Evolutionary conservation across 2,329 filamentous ascomycete species (phyloP).

Genomic region (Monilinia aucupariae): DNA sequence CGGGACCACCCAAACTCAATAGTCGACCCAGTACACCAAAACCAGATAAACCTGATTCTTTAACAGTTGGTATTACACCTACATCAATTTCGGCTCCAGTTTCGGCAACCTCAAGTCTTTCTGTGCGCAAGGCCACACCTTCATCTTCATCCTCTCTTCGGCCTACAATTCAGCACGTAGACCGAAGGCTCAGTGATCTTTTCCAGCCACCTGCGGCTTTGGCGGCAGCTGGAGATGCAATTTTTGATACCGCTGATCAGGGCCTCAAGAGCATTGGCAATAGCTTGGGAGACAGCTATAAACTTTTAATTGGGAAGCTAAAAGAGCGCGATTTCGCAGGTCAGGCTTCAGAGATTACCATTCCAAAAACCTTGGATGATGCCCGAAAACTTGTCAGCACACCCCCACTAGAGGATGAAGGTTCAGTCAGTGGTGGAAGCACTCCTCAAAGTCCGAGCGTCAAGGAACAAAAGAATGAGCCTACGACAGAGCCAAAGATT

Average conservation of each 20-base stretch:
- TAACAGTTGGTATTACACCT: constrained; percentile 30
- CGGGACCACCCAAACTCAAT: constrained; percentile 57
- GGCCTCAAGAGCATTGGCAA: constrained; percentile 86
- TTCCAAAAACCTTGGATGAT: constrained; percentile 90
- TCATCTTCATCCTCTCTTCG: constrained; percentile 33
- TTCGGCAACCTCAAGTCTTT: constrained; percentile 31
- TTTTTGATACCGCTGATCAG: constrained; percentile 85
- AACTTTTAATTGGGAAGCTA: constrained; percentile 83
- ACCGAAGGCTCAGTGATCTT: constrained; percentile 75
- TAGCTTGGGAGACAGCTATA: constrained; percentile 87
- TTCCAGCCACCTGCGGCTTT: constrained; percentile 80
- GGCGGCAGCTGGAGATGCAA: constrained; percentile 75
- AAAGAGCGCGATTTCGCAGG: constrained; percentile 59
- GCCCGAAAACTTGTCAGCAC: constrained; percentile 82
- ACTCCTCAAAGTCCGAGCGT: constrained; percentile 41
- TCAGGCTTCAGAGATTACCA: constrained; percentile 46
- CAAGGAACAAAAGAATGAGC: constrained; percentile 19
- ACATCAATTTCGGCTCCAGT: constrained; percentile 32
- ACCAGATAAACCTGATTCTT: constrained; percentile 26
- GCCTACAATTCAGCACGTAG: constrained; percentile 46
- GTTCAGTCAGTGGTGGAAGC: constrained; percentile 44
- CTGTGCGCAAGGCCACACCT: constrained; percentile 34
- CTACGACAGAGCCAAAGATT: neutral
- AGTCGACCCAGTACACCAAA: constrained; percentile 45
- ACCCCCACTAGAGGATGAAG: constrained; percentile 45